A percentile compares a stretch with the other conserved stretches of the same genome.
These are phyloP conservation scores for Dendrobium nobile DNA, from an alignment of 106 monocot genomes.

Conservation along the genomic window DNA sequence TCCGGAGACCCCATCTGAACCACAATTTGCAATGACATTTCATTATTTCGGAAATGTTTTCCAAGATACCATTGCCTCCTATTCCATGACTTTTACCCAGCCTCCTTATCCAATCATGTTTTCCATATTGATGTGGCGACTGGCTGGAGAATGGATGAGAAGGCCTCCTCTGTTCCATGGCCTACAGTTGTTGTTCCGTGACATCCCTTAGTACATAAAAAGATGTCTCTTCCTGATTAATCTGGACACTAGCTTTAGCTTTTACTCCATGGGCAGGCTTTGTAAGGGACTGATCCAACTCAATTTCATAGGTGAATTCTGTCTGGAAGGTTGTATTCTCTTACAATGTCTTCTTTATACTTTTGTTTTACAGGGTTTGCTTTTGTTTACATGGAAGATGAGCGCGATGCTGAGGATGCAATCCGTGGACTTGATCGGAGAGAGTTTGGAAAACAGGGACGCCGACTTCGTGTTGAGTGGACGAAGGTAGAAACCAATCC, in stretches of 20 bases:
- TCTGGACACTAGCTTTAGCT: conserved; percentile 38
- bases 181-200: conserved; percentile 54
- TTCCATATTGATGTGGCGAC: conserved; percentile 41
- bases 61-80: conserved; percentile 53
- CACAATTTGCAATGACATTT: conserved; percentile 56
- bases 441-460: conserved; percentile 88
- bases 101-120: conserved; percentile 46
- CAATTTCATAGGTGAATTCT: not conserved
- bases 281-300: conserved; percentile 3
- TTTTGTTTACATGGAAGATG: conserved; percentile 99
- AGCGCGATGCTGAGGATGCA: conserved; percentile 93
- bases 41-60: conserved; percentile 50
- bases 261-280: conserved; percentile 13
- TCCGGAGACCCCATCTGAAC: conserved; percentile 45
- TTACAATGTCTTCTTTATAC: not conserved
- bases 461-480: conserved; percentile 90
- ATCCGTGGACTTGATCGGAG: conserved; percentile 75
- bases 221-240: conserved; percentile 85
- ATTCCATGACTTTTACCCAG: conserved; percentile 40
- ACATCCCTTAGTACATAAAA: conserved; percentile 60
- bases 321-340: not conserved
- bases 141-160: conserved; percentile 53
- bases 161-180: conserved; percentile 42
- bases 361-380: conserved; percentile 67
- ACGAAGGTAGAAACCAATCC: conserved; percentile 51